Evolutionary conservation across 805 yeast species (phyloP), one percentile per base, ranked within the genome.

Genomic region (Yarrowia yakushimensis): DNA sequence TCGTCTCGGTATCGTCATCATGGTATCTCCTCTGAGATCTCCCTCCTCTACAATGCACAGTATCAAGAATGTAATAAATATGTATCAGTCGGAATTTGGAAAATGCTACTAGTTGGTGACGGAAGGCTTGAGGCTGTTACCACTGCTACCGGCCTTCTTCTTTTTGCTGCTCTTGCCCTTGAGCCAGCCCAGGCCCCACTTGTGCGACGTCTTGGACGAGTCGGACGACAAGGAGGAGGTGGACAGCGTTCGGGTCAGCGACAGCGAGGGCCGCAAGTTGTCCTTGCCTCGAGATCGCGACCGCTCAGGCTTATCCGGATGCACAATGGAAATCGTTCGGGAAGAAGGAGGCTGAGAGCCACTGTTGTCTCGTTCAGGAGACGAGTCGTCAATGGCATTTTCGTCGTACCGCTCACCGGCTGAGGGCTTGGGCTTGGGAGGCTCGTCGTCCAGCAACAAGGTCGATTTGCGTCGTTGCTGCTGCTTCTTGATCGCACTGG

Each of bases 151-250:
- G 13, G 18, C 12, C 39, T 50, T 50, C 59, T 52, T 48, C 41
- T 48, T 48, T 12, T 48, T 48, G n/a, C 23, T 52, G 43, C 43
- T 12, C 48, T 55, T 55, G 30, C 45, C 45, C 39, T 41, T 55
- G 30, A 55, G 30, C 61, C 61, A 55, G 28, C 61, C 61, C 39
- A 55, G 15, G 13, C 61, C 61, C 61, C 61, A 55, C 23, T 55
- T 55, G 27, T 22, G 15, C 22, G 59, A 55, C 36, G 61, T 39
- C 39, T 41, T 55, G 48, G 61, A 55, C 28, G 61, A 55, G 48
- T 41, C 31, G 12, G 61, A 55, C 17, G 61, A 55, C 61, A 28
- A 4, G 20, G 50, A 39, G n/a, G 61, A 55, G 61, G 22, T 55
- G 28, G 61, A 55, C 12, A 55, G 61, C 9, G 61, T 39, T 18